phyloP scores from a whole-genome alignment of 305 asterid species.

The Solanum hybrid region DNA sequence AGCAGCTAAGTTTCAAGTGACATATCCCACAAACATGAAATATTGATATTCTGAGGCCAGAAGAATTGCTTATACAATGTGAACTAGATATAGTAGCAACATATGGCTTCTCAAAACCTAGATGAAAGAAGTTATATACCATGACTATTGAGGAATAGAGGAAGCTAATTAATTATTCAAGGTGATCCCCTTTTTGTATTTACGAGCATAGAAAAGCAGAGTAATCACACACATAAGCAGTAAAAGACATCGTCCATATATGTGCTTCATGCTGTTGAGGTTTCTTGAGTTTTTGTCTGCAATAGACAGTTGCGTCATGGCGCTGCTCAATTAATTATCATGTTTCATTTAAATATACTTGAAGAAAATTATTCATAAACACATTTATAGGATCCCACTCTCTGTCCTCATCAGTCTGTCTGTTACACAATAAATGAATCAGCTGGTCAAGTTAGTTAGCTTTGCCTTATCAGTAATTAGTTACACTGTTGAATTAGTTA shows the following conservation, averaged over 20 bases:
- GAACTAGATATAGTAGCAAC: neutral
- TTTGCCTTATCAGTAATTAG: neutral
- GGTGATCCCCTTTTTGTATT: neutral
- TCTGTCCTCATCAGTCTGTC: neutral
- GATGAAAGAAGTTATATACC: neutral
- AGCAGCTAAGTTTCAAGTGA: neutral
- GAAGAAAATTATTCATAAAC: neutral
- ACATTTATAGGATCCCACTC: neutral
- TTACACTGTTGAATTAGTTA: neutral
- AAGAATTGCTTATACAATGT: neutral
- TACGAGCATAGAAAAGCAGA: neutral
- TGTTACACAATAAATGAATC: neutral
- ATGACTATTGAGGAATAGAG: neutral
- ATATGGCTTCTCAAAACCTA: neutral
- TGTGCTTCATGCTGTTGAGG: neutral
- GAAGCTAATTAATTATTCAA: neutral
- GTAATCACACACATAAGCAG: neutral
- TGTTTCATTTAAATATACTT: neutral
- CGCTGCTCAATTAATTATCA: neutral
- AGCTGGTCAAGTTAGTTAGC: neutral
- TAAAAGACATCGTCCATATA: neutral
- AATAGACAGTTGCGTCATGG: neutral
- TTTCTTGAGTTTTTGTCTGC: neutral
- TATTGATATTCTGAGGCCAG: neutral
- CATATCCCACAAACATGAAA: conserved; percentile 1